Base-by-base conservation (phyloP, 257 asterid species). In the Scutellaria barbata region DNA sequence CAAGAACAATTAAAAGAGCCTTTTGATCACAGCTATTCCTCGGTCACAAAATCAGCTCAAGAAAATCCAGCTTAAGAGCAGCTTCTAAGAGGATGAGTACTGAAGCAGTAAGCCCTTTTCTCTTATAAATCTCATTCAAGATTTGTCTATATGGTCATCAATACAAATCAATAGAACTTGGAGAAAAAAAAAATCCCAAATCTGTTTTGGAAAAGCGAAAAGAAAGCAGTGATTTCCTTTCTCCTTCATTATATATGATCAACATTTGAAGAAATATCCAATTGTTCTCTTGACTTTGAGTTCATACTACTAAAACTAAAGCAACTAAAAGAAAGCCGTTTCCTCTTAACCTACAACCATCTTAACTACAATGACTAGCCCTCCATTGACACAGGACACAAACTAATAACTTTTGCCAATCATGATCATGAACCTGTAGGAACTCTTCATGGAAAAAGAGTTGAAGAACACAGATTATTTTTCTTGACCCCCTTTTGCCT, bases 171-270 rank as follows among this genome's bases (percentile, higher is more conserved):
- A 35, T 37, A 53, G 14, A 68, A 9, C 17, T 30, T 7, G 14
- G 22, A 53, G 13, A 55, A 22, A 40, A 35, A 1, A 16, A 10
- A 17, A 14, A 30, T 9, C 17, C 4, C 6, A 37, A 10, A 5
- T n/a, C n/a, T n/a, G n/a, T n/a, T n/a, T 10, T 8, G 10, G 20
- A 4, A 40, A 20, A 56, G 52, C 2, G 3, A 52, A 50, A 17
- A 51, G 50, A 52, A 37, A 9, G n/a, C n/a, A n/a, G n/a, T n/a
- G n/a, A n/a, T n/a, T 14, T 13, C 40, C 58, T 20, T 68, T 10
- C 53, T 39, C 73, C 59, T 33, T 37, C 55, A 20, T 54, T n/a
- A 41, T 22, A 11, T 68, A 7, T 25, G 30, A 25, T 18, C 64
- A 54, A 30, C 63, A 41, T 22, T n/a, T n/a, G n/a, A n/a, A n/a